Conservation (phyloP, 371 early-diverging fungal genomes). For the Mucor racemosus region DNA sequence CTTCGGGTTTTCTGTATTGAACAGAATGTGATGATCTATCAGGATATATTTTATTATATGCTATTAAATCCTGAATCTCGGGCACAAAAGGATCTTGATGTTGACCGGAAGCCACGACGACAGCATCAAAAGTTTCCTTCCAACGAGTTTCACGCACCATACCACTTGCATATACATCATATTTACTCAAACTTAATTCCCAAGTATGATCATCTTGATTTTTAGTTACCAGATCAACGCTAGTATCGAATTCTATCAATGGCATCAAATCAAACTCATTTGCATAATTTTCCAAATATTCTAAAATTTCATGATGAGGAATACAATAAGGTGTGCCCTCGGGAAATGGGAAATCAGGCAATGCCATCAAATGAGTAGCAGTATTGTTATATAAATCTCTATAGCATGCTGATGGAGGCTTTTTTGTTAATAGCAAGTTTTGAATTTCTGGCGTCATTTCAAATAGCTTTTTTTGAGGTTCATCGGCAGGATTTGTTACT, state of each 20-base stretch:
- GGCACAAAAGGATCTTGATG: slow-evolving; percentile 45
- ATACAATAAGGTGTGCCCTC: background rate
- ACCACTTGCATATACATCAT: slow-evolving; percentile 19
- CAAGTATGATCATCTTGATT: slow-evolving; percentile 22
- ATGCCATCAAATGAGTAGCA: background rate
- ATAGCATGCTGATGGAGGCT: slow-evolving; percentile 31
- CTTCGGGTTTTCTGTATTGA: slow-evolving; percentile 41
- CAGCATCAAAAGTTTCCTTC: slow-evolving; percentile 47
- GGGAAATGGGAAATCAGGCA: slow-evolving; percentile 20
- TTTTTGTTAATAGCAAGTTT: slow-evolving; percentile 10
- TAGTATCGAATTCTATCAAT: slow-evolving; percentile 32
- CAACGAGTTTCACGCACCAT: slow-evolving; percentile 21
- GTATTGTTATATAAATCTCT: slow-evolving; percentile 27
- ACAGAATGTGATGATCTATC: slow-evolving; percentile 36
- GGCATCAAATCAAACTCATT: slow-evolving; percentile 14
- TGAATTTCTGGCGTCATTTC: slow-evolving; percentile 27
- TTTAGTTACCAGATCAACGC: slow-evolving; percentile 23
- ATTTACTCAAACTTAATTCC: slow-evolving; percentile 27
- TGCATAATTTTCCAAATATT: slow-evolving; percentile 22
- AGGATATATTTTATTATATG: slow-evolving; percentile 36
- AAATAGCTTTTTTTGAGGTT: slow-evolving; percentile 13
- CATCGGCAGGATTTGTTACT: background rate
- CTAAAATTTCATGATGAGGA: slow-evolving; percentile 1
- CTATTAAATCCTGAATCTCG: slow-evolving; percentile 30
- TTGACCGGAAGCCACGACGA: slow-evolving; percentile 41